Evolutionary conservation across 805 yeast species (phyloP).

Genomic region (Candida loeiensis): DNA sequence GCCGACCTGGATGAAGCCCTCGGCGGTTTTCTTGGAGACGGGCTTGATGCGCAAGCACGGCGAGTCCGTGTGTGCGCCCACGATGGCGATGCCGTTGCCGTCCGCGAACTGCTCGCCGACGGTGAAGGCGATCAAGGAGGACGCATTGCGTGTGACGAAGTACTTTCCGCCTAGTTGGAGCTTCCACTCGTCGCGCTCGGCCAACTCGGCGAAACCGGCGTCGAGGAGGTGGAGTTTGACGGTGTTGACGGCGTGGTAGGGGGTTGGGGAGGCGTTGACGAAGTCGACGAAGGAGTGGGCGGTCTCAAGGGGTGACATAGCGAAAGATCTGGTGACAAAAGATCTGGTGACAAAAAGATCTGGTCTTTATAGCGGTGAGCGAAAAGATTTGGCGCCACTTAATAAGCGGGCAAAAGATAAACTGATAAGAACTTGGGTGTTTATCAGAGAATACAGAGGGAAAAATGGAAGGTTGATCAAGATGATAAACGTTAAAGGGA

Average conservation of each 20-base stretch:
- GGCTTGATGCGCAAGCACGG: constrained; percentile 91
- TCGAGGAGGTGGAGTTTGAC: constrained; percentile 51
- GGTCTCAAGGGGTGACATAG: too few species aligned
- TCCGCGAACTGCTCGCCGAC: constrained; percentile 70
- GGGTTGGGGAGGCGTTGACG: constrained; percentile 85
- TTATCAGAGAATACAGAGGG: too few species aligned
- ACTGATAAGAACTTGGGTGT: too few species aligned
- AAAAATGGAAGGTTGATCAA: too few species aligned
- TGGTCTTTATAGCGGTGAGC: too few species aligned
- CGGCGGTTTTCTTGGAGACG: constrained; percentile 60
- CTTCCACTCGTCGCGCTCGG: constrained; percentile 69
- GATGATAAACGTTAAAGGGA: too few species aligned
- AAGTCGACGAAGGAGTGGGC: constrained; percentile 69
- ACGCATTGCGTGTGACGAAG: constrained; percentile 84
- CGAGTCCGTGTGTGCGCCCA: constrained; percentile 96
- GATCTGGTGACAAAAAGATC: too few species aligned
- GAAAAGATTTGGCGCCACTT: too few species aligned
- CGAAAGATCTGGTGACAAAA: too few species aligned
- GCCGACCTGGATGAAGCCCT: constrained; percentile 85
- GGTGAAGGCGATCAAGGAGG: constrained; percentile 83
- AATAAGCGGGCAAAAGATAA: too few species aligned
- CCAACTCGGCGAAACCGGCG: constrained; percentile 71
- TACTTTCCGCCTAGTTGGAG: constrained; percentile 54
- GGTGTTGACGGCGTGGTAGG: constrained; percentile 83
- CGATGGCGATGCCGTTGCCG: constrained; percentile 81